phyloP scores from a whole-genome alignment of 2,329 filamentous ascomycete species.

The Botryosphaeria agaves region DNA sequence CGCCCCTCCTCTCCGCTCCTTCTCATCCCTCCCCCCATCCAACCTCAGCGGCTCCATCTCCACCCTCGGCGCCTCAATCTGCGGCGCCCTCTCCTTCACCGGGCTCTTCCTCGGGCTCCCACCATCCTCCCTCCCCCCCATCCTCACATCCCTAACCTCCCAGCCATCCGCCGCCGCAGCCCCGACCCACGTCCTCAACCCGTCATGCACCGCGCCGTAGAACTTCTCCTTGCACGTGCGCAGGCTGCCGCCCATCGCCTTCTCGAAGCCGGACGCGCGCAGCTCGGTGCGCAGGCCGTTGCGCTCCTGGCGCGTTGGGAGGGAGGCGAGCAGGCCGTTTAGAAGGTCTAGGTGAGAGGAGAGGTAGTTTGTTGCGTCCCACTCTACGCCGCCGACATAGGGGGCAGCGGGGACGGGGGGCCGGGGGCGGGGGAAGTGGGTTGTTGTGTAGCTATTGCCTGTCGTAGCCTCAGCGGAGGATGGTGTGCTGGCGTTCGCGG shows the following conservation, averaged over 20 bases:
- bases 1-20: not conserved
- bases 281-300: conserved; percentile 66
- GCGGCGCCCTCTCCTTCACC: not conserved
- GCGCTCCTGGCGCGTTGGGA: conserved; percentile 51
- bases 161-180: conserved; percentile 79
- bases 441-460: conserved; percentile 33
- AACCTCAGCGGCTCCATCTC: not conserved
- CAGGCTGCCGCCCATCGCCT: conserved; percentile 67
- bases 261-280: conserved; percentile 76
- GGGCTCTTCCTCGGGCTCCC: conserved; percentile 21
- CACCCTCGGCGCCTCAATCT: not conserved
- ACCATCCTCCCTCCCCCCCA: conserved; percentile 39
- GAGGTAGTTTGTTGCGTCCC: conserved; percentile 95
- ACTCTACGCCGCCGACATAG: conserved; percentile 93
- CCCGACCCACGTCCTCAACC: conserved; percentile 74
- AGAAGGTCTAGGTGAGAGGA: conserved; percentile 83
- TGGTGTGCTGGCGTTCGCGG: conserved; percentile 7
- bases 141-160: conserved; percentile 66
- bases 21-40: not conserved
- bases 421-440: conserved; percentile 68
- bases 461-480: too few relatives aligned
- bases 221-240: conserved; percentile 96
- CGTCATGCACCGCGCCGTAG: conserved; percentile 81
- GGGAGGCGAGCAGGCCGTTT: conserved; percentile 74
- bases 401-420: conserved; percentile 86